Evolutionary conservation across 2,329 filamentous ascomycete species (phyloP).

Genomic region (Epichloe brachyelytri): DNA sequence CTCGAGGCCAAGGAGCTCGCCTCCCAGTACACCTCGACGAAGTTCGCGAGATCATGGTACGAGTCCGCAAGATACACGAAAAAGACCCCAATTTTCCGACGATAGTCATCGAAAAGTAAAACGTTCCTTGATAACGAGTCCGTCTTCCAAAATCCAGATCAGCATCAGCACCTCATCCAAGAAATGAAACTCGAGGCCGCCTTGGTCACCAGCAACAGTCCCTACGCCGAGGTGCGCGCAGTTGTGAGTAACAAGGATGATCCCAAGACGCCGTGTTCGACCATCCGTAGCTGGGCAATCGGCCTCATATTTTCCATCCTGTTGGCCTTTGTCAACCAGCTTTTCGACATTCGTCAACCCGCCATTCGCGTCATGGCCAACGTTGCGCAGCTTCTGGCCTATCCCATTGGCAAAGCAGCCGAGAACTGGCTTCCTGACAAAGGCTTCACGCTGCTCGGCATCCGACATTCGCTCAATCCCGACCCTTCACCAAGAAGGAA

Average conservation of each 20-base stretch:
- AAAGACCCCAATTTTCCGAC: constrained; percentile 31
- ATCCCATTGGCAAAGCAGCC: constrained; percentile 38
- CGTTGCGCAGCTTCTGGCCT: constrained; percentile 44
- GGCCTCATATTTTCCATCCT: constrained; percentile 37
- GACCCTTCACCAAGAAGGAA: constrained; percentile 46
- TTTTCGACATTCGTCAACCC: constrained; percentile 45
- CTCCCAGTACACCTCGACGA: constrained; percentile 29
- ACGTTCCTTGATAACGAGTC: constrained; percentile 31
- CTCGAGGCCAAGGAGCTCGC: constrained; percentile 32
- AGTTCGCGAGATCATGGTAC: constrained; percentile 28
- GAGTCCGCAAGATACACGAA: constrained; percentile 27
- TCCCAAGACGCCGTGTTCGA: constrained; percentile 34
- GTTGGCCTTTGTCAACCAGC: constrained; percentile 40
- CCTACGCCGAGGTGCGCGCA: constrained; percentile 43
- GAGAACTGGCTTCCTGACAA: constrained; percentile 38
- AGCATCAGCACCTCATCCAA: constrained; percentile 33
- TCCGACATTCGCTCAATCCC: constrained; percentile 38
- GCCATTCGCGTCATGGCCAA: constrained; percentile 40
- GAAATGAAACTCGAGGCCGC: constrained; percentile 44
- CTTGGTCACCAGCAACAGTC: constrained; percentile 41
- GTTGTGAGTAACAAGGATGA: constrained; percentile 45
- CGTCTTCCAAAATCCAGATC: constrained; percentile 30
- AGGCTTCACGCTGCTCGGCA: constrained; percentile 33
- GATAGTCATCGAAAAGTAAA: constrained; percentile 25
- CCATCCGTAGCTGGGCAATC: constrained; percentile 41